A percentile compares a stretch with the other conserved stretches of the same genome.
Conservation (phyloP, 345 rosid genomes). For the Moricandia moricandioides region DNA sequence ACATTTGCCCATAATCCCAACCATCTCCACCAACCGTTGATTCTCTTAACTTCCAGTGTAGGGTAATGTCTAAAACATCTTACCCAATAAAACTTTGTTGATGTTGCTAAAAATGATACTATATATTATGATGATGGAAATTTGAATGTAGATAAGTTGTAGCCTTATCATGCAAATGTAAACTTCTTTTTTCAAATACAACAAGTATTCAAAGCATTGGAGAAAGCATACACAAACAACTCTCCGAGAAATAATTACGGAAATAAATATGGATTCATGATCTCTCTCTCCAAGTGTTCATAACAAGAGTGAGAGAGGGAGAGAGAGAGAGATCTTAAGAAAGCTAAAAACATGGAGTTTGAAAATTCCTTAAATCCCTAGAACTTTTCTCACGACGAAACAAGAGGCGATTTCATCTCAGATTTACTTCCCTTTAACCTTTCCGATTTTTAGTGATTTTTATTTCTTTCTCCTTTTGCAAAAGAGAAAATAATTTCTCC, state of each 20-base stretch:
- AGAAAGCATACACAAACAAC: slow-evolving; percentile 9
- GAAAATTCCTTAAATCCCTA: slow-evolving; percentile 39
- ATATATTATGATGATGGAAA: not conserved
- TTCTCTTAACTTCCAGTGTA: not conserved
- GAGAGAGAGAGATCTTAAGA: slow-evolving; percentile 35
- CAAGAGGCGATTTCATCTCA: slow-evolving; percentile 53
- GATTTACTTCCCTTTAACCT: slow-evolving; percentile 61
- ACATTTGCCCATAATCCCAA: not conserved
- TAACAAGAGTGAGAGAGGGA: slow-evolving; percentile 5
- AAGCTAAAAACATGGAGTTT: slow-evolving; percentile 51
- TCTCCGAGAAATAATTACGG: slow-evolving; percentile 38
- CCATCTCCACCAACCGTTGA: not conserved
- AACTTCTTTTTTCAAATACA: not conserved
- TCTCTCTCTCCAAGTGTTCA: slow-evolving; percentile 12
- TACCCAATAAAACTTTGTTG: not conserved
- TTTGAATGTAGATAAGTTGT: not conserved
- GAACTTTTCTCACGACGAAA: slow-evolving; percentile 42
- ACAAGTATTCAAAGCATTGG: not conserved
- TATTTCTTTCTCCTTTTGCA: slow-evolving; percentile 40
- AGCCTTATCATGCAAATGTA: not conserved
- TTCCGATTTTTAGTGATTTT: slow-evolving; percentile 44
- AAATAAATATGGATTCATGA: slow-evolving; percentile 26
- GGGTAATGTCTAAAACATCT: too few species aligned
- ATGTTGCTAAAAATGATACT: not conserved
- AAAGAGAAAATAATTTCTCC: slow-evolving; percentile 11